phyloP scores from a whole-genome alignment of 1,284 basidiomycete genomes.

The Ceratobasidium sp. region DNA sequence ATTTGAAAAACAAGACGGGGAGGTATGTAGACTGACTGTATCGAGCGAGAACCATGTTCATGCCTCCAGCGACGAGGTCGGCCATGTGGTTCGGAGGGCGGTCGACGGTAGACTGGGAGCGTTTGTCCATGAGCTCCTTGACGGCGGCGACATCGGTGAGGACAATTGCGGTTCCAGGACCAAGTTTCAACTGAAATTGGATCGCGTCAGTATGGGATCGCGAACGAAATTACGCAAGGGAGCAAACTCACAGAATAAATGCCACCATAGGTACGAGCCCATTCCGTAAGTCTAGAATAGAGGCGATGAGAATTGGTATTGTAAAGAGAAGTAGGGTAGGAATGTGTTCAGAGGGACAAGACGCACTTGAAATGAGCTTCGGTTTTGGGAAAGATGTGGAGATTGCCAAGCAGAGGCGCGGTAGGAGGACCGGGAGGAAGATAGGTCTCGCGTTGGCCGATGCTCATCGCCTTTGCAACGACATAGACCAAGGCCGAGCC shows the following conservation, averaged over 20 bases:
- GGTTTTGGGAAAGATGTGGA: conserved; percentile 47
- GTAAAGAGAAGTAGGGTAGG: neutral
- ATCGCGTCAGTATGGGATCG: too few relatives aligned
- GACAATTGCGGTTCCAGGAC: conserved; percentile 46
- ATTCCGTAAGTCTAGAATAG: conserved; percentile 46
- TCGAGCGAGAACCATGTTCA: conserved; percentile 45
- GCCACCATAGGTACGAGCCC: conserved; percentile 47
- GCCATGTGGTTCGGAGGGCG: conserved; percentile 46
- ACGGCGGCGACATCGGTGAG: conserved; percentile 47
- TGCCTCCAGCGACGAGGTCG: conserved; percentile 41
- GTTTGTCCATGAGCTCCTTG: conserved; percentile 48
- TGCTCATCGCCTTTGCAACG: conserved; percentile 13
- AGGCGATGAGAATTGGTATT: too few relatives aligned
- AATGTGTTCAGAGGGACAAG: neutral
- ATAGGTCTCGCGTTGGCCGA: conserved; percentile 43
- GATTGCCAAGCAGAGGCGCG: conserved; percentile 49
- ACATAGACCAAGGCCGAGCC: conserved; percentile 22
- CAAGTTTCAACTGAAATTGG: conserved; percentile 48
- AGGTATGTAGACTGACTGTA: conserved; percentile 45
- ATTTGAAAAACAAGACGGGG: too few relatives aligned
- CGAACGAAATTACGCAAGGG: too few relatives aligned
- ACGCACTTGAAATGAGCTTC: conserved; percentile 45
- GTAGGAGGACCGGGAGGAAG: conserved; percentile 53
- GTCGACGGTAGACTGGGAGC: conserved; percentile 46
- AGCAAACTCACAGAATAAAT: conserved; percentile 45